Evolutionary conservation across 805 yeast species (phyloP), one percentile per base, ranked within the genome.

Genomic region (Hanseniaspora occidentalis): DNA sequence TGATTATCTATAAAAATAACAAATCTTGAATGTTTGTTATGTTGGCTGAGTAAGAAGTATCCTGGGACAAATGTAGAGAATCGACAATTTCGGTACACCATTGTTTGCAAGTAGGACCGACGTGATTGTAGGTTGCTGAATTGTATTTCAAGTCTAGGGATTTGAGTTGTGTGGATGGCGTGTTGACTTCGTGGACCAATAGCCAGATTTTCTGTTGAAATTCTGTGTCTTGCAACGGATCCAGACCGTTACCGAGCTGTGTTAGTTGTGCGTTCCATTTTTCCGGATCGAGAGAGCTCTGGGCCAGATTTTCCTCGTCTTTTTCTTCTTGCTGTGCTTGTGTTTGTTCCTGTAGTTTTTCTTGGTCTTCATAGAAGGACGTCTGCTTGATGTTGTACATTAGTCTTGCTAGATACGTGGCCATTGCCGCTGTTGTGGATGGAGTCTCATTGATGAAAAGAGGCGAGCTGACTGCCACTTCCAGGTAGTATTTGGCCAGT

Each of bases 391-490:
- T 70, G 20, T 72, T 72, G 47, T 79, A 64, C 60, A 85, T 79
- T 50, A 70, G 69, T 51, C 95, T 70, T 6, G 95, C 77, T 38
- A 84, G 69, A 58, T 73, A 82, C 94, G 85, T 83, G 21, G 95
- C 81, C 43, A 86, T 78, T 2, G 95, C 94, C n/a, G 94, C 75
- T 46, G 86, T 70, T 44, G 77, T 65, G 14, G 94, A 81, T 7
- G 95, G 95, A 47, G 74, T 70, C 45, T 70, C 63, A 18, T 81
- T 79, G 50, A 85, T 73, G 50, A 86, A 82, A 51, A 70, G 71
- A 53, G 79, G 78, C 54, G 83, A 94, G 45, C 85, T 76, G 27
- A 79, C 68, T 21, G 86, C 70, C 37, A 82, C 75, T 55, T 88
- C 96, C 44, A 88, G 60, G 38, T 88, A 62, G 58, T 83, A 85